Evolutionary conservation across 2,329 filamentous ascomycete species (phyloP), one percentile per base, ranked within the genome.

Genomic region (Capronia americana): DNA sequence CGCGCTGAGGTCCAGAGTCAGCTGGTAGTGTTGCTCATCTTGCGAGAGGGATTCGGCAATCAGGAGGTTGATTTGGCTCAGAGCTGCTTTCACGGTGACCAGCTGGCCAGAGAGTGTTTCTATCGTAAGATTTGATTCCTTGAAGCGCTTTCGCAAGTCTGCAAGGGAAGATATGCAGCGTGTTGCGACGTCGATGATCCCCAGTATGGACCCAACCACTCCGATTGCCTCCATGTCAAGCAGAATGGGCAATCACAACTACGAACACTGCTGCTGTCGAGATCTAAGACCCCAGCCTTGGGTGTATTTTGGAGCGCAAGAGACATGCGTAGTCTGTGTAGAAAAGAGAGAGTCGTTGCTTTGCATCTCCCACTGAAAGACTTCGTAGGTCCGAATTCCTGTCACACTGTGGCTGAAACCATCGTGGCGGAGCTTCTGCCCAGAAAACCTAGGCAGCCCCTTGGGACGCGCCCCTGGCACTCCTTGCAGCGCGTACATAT

Each of bases 151-250:
- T 8, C 48, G 48, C 48, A 51, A 23, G 4, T 51, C 23, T 28
- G 48, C 48, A 10, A 51, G 48, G 48, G 48, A 26, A 17, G 20
- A 51, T 26, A 51, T 28, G 14, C 48, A 51, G 20, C 48, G 8
- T 51, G 48, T 51, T 50, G 48, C 48, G 24, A 51, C 20, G 8
- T 51, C 48, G 48, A 51, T 51, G 48, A 51, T 51, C 10, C 48
- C 48, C 0, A 51, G 48, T 5, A 51, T 12, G 24, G 48, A 51
- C 1, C 48, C 48, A 11, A 28, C 48, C 3, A 11, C 20, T 5
- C 48, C 48, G 17, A 51, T 24, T 20, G 48, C 48, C 14, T 51
- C 48, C 48, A 51, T 51, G 10, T 11, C 23, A 23, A 28, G 20
- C 10, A 20, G 24, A 28, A 26, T 20, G 38, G 14, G 38, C 17